These are phyloP conservation scores for Bipolaris victoriae DNA, from an alignment of 2,329 filamentous ascomycete species.

Conservation along the genomic window DNA sequence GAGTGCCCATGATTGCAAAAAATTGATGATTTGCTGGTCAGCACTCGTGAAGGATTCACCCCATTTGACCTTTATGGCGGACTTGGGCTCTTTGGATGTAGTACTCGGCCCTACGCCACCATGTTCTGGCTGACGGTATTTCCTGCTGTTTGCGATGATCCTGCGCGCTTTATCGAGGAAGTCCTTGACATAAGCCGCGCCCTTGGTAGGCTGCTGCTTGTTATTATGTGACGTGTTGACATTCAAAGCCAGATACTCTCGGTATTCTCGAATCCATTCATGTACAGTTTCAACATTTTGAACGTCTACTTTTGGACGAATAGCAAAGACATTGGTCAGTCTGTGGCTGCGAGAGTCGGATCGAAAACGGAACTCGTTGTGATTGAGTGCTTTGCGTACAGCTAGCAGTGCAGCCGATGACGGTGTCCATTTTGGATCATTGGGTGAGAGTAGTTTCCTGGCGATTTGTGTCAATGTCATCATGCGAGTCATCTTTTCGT, in stretches of 20 bases:
- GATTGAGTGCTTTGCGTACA: slow-evolving; percentile 68
- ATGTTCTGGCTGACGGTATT: slow-evolving; percentile 41
- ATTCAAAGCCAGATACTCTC: slow-evolving; percentile 53
- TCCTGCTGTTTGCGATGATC: slow-evolving; percentile 50
- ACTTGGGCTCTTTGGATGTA: background rate
- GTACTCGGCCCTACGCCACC: slow-evolving; percentile 51
- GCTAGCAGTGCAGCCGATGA: slow-evolving; percentile 66
- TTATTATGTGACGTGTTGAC: slow-evolving; percentile 7
- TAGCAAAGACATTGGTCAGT: slow-evolving; percentile 65
- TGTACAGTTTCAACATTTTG: slow-evolving; percentile 59
- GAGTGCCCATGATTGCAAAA: slow-evolving; percentile 69
- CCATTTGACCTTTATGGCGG: slow-evolving; percentile 23
- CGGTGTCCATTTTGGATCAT: slow-evolving; percentile 36
- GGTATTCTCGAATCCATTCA: slow-evolving; percentile 60
- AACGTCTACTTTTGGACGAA: slow-evolving; percentile 64
- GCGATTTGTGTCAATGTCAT: slow-evolving; percentile 58
- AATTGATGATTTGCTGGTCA: slow-evolving; percentile 66
- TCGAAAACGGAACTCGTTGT: slow-evolving; percentile 67
- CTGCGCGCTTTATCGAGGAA: slow-evolving; percentile 52
- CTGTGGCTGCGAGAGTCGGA: slow-evolving; percentile 58
- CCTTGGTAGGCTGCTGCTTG: slow-evolving; percentile 14
- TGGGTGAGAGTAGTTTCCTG: slow-evolving; percentile 46
- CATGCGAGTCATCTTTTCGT: slow-evolving; percentile 53
- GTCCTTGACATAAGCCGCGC: slow-evolving; percentile 38
- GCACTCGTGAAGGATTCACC: slow-evolving; percentile 54